These are phyloP conservation scores for Pseudocohnilembus persalinus DNA, from an alignment of 169 alveolate genomes.

Conservation along the genomic window DNA sequence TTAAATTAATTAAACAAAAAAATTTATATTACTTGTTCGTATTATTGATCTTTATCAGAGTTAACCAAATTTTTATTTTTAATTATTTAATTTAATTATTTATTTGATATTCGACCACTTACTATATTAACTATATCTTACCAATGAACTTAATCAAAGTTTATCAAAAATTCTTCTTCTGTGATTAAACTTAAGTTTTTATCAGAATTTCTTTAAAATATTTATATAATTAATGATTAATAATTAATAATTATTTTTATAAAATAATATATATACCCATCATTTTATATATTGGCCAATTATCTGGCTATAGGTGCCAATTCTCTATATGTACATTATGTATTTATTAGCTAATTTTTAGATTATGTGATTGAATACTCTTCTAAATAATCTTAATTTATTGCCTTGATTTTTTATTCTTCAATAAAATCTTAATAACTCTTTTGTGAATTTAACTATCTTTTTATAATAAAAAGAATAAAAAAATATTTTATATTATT, in stretches of 20 bases:
- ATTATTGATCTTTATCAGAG: no score
- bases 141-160: neutral
- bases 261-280: neutral
- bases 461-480: no score
- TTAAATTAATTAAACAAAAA: no score
- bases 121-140: neutral
- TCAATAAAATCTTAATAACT: neutral
- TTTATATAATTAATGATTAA: neutral
- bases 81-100: no score
- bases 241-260: no score
- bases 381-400: neutral
- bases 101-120: neutral
- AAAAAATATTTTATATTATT: no score
- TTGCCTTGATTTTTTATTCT: neutral
- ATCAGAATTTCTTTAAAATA: neutral
- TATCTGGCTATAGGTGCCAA: neutral
- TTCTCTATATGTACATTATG: neutral
- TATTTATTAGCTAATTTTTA: neutral
- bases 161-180: neutral
- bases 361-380: neutral
- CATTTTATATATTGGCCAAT: no score
- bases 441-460: neutral
- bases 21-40: no score
- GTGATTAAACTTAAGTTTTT: no score
- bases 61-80: no score